Evolutionary conservation across 306 rosid genomes (phyloP), one percentile per base, ranked within the genome.

Genomic region (Dryas drummondii): DNA sequence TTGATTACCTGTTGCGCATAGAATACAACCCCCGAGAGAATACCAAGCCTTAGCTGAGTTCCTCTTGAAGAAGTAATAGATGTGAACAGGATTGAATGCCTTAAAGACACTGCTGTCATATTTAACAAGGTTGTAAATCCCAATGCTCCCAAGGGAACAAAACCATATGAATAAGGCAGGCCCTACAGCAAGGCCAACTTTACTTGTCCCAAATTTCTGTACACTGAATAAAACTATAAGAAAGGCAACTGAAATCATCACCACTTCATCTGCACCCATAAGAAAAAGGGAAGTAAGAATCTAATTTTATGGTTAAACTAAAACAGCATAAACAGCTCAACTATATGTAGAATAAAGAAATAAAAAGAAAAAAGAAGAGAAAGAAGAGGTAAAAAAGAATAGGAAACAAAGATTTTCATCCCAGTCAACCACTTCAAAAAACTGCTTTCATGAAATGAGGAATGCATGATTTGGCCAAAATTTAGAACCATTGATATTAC

Each of bases 101-200:
- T 62, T 88, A 68, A 87, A 81, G 78, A 94, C 97, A 71, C 79
- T 80, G 59, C 69, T 74, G 84, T 91, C 97, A 82, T 94, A 87
- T 83, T 89, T 82, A 80, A 88, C 70, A 78, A 94, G 90, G 82
- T 94, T 94, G 91, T 90, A 94, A 65, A 94, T 82, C 84, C 98
- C 98, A 54, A 90, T 59, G 78, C 84, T 80, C 42, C 89, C 97
- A 67, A 94, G 97, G 69, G 91, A 88, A 85, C 96, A 94, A 84
- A 91, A 94, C 97, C 98, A 94, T 82, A 91, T 45, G 80, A 91
- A 91, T 74, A 94, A 88, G 77, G 98, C 96, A 79, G 97, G 98
- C 81, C 98, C 98, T 17, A 94, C 94, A 71, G 46, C 89, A 64
- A 94, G 91, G 79, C 98, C 98, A 80, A 91, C 87, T 87, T 91